Percentiles rank a stretch among this genome's conserved stretches.
Conservation (phyloP, 116 monocot genomes). For the Posidonia oceanica region DNA sequence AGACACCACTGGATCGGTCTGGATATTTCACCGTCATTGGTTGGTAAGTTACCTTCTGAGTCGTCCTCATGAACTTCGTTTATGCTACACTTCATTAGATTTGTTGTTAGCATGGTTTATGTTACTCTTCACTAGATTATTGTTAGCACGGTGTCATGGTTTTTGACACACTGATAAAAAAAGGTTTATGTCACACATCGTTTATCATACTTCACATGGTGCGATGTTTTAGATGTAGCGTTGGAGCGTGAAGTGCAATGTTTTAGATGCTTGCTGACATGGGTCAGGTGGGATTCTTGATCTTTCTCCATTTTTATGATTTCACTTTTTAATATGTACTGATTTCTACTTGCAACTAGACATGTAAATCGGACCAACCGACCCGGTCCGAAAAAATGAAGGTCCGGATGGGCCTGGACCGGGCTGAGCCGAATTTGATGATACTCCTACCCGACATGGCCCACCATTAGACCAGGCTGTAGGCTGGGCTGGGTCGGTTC, state of each 20-base stretch:
- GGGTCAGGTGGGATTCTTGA: conserved; percentile 67
- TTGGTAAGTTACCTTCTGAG: conserved; percentile 30
- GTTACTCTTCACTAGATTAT: background rate
- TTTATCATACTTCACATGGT: conserved; percentile 1
- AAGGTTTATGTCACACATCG: background rate
- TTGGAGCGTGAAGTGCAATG: conserved; percentile 85
- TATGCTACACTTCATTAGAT: background rate
- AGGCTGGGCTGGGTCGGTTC: too few species aligned
- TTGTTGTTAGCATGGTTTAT: background rate
- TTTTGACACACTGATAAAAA: too few species aligned
- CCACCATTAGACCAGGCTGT: too few species aligned
- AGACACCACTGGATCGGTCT: conserved; percentile 96
- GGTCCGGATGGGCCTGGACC: too few species aligned
- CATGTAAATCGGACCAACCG: too few species aligned
- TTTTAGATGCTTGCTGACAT: conserved; percentile 87
- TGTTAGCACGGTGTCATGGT: background rate
- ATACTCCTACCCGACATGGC: too few species aligned
- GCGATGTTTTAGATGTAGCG: conserved; percentile 58
- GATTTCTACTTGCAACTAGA: background rate
- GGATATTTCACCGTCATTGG: conserved; percentile 86
- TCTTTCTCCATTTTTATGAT: background rate
- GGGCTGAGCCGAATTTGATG: too few species aligned
- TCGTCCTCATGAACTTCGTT: too few species aligned
- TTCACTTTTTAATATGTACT: background rate
- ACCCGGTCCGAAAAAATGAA: too few species aligned